phyloP scores from a whole-genome alignment of 2,329 filamentous ascomycete genomes.

The Ambrosiella xylebori region DNA sequence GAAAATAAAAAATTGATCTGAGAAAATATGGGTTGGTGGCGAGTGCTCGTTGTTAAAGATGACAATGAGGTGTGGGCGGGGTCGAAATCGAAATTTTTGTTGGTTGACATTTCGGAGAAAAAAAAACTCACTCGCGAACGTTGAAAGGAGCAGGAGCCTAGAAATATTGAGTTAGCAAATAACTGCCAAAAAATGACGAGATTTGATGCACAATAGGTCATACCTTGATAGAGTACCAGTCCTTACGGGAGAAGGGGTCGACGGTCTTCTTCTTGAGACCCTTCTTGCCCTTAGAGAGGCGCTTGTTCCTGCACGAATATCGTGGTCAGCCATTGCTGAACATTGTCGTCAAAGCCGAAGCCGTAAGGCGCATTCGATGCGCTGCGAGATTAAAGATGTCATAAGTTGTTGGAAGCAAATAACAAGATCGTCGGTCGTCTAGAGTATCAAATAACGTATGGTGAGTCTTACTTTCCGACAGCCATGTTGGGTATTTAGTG shows the following conservation, averaged over 20 bases:
- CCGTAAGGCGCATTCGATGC: background rate
- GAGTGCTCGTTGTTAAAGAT: background rate
- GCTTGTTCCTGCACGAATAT: slow-evolving; percentile 67
- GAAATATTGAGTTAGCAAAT: slow-evolving; percentile 16
- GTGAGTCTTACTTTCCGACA: slow-evolving; percentile 38
- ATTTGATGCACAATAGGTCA: slow-evolving; percentile 16
- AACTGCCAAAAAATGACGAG: background rate
- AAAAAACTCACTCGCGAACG: slow-evolving; percentile 70
- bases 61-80: background rate
- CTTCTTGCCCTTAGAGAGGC: slow-evolving; percentile 99
- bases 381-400: background rate
- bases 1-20: background rate
- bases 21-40: background rate
- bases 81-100: background rate
- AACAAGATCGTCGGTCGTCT: background rate
- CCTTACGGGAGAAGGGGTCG: slow-evolving; percentile 96
- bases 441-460: slow-evolving; percentile 3
- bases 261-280: slow-evolving; percentile 98
- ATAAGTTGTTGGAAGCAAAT: background rate
- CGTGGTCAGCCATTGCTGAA: slow-evolving; percentile 15
- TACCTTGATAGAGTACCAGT: slow-evolving; percentile 97
- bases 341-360: background rate
- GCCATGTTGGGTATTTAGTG: slow-evolving; percentile 38
- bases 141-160: slow-evolving; percentile 91
- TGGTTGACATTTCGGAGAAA: slow-evolving; percentile 1